Conservation (phyloP, 768 basidiomycete genomes). For the Astraeus odoratus region DNA sequence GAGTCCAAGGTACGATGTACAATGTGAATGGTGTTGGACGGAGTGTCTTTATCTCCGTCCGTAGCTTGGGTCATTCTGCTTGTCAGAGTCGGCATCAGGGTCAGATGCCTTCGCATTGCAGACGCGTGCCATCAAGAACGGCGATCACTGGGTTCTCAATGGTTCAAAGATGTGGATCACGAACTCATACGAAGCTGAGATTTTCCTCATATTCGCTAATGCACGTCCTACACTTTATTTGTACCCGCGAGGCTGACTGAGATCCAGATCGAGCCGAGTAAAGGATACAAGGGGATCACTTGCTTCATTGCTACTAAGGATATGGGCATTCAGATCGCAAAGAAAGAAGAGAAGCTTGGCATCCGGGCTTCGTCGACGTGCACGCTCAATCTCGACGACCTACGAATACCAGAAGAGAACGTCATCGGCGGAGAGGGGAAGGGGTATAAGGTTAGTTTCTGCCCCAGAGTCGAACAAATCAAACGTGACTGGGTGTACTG, state of each 20-base stretch:
- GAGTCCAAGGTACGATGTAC: slow-evolving; percentile 56
- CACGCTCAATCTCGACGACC: slow-evolving; percentile 88
- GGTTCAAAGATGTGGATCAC: slow-evolving; percentile 99
- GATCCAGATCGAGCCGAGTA: slow-evolving; percentile 67
- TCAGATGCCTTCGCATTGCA: slow-evolving; percentile 97
- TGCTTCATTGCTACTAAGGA: slow-evolving; percentile 96
- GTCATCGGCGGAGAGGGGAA: slow-evolving; percentile 87
- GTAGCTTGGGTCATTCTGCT: slow-evolving; percentile 92
- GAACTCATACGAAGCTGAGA: slow-evolving; percentile 86
- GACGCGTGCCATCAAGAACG: slow-evolving; percentile 85
- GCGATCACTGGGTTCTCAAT: slow-evolving; percentile 79
- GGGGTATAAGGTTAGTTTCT: slow-evolving; percentile 68
- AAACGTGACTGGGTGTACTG: neutral
- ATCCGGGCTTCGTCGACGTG: slow-evolving; percentile 96
- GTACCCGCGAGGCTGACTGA: neutral
- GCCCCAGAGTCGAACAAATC: neutral
- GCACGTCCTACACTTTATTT: slow-evolving; percentile 34
- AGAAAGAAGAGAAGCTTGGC: slow-evolving; percentile 98
- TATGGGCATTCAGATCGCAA: slow-evolving; percentile 94
- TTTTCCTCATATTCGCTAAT: slow-evolving; percentile 94
- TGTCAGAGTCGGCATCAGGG: slow-evolving; percentile 89
- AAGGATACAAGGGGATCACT: slow-evolving; percentile 98
- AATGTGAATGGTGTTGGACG: neutral
- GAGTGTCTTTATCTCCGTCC: neutral
- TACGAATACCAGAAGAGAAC: slow-evolving; percentile 80